Conservation (phyloP, 129 eudicot species). For the Artemisia annua region DNA sequence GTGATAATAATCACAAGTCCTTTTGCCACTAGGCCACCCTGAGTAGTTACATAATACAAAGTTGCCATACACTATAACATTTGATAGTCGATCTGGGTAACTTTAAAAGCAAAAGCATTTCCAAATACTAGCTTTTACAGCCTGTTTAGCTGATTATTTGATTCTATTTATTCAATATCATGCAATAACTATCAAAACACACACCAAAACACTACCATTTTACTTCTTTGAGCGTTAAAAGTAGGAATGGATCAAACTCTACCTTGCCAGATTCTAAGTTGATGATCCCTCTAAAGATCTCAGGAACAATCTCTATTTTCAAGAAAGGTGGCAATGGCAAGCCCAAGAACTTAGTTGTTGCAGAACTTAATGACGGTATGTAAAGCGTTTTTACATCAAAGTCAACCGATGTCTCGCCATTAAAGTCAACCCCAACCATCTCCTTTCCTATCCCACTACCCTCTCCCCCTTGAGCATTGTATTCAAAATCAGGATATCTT, state of each 20-base stretch:
- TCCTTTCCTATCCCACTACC: constrained; percentile 21
- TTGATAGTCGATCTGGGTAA: too few relatives aligned
- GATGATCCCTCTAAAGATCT: constrained; percentile 67
- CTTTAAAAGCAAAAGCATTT: too few relatives aligned
- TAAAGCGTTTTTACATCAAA: constrained; percentile 65
- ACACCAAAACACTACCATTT: neutral
- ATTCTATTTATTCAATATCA: too few relatives aligned
- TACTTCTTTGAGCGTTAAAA: neutral
- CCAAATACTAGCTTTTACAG: too few relatives aligned
- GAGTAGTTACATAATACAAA: too few relatives aligned
- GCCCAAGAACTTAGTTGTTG: constrained; percentile 80
- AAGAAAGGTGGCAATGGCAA: constrained; percentile 93
- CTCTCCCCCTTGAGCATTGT: constrained; percentile 34
- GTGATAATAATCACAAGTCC: too few relatives aligned
- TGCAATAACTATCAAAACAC: too few relatives aligned
- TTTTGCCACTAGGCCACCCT: too few relatives aligned
- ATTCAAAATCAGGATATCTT: constrained; percentile 80
- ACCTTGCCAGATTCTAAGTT: constrained; percentile 84
- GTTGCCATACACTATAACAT: too few relatives aligned
- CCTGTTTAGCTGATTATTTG: too few relatives aligned
- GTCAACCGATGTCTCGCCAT: constrained; percentile 51
- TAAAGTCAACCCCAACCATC: constrained; percentile 21
- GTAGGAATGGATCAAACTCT: constrained; percentile 1
- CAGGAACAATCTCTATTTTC: constrained; percentile 76
- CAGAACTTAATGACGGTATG: constrained; percentile 70